phyloP scores from a whole-genome alignment of 352 stramenopile genomes.

The Pythium sp. region DNA sequence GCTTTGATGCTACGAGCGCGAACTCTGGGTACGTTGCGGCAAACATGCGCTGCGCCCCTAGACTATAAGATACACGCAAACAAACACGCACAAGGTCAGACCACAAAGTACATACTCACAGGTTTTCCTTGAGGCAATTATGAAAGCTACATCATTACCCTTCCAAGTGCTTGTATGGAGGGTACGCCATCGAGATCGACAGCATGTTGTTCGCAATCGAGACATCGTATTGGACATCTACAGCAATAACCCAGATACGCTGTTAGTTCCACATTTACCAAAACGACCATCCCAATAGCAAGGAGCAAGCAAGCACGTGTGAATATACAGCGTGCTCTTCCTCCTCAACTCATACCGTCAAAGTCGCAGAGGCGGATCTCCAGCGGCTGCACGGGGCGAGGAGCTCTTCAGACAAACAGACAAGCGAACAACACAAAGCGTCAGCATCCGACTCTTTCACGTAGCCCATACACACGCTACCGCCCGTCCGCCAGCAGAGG shows the following conservation, averaged over 20 bases:
- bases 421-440: neutral
- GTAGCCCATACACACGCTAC: neutral
- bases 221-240: conserved; percentile 83
- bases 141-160: conserved; percentile 29
- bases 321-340: neutral
- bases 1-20: conserved; percentile 53
- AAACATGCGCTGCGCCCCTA: conserved; percentile 73
- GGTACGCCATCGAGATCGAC: conserved; percentile 75
- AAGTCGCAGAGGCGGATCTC: conserved; percentile 85
- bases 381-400: conserved; percentile 67
- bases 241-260: conserved; percentile 1
- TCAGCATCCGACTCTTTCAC: neutral
- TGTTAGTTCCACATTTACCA: conserved; percentile 1
- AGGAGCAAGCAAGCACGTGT: neutral
- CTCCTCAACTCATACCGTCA: conserved; percentile 48
- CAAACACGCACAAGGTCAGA: neutral
- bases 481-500: neutral
- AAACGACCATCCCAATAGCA: neutral
- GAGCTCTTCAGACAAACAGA: conserved; percentile 37
- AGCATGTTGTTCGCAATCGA: conserved; percentile 69
- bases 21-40: conserved; percentile 73
- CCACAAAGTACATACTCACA: neutral
- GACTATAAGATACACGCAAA: conserved; percentile 23
- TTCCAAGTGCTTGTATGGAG: conserved; percentile 68
- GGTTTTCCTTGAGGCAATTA: neutral